phyloP scores from a whole-genome alignment of 306 rosid species.

The Castanea sativa region DNA sequence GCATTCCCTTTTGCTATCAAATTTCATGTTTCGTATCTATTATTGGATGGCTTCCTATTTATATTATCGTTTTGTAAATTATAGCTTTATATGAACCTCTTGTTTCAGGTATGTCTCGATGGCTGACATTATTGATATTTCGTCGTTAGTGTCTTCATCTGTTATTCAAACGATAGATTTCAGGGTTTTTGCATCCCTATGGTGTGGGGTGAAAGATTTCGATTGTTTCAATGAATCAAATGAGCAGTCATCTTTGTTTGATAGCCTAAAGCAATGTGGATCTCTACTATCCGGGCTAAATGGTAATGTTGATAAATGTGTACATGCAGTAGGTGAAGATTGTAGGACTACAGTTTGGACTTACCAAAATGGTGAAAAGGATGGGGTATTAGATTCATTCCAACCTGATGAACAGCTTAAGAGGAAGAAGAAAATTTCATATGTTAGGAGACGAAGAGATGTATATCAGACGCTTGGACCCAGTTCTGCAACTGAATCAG shows the following conservation, averaged over 20 bases:
- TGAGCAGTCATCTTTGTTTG: conserved; percentile 29
- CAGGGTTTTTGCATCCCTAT: conserved; percentile 64
- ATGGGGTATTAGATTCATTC: conserved; percentile 70
- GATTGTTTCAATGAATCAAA: conserved; percentile 43
- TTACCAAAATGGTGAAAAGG: conserved; percentile 49
- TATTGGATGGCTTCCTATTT: not conserved
- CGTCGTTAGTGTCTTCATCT: conserved; percentile 59
- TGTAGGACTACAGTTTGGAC: conserved; percentile 93
- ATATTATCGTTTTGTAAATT: not conserved
- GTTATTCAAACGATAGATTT: conserved; percentile 59
- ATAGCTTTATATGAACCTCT: not conserved
- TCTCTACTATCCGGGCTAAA: conserved; percentile 50
- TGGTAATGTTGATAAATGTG: conserved; percentile 52
- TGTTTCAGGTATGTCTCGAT: conserved; percentile 74
- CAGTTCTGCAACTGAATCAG: conserved; percentile 60
- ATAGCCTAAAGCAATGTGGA: conserved; percentile 62
- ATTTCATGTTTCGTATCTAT: not conserved
- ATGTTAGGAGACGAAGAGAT: conserved; percentile 58
- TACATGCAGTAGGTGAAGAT: conserved; percentile 66
- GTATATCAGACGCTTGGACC: conserved; percentile 69
- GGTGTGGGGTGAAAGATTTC: conserved; percentile 65
- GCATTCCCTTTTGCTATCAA: not conserved
- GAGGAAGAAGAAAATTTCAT: conserved; percentile 70
- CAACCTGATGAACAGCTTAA: conserved; percentile 74
- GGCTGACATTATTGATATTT: conserved; percentile 65